phyloP scores from a whole-genome alignment of 2,329 filamentous ascomycete species.

The Cladosporium cucumerinum region DNA sequence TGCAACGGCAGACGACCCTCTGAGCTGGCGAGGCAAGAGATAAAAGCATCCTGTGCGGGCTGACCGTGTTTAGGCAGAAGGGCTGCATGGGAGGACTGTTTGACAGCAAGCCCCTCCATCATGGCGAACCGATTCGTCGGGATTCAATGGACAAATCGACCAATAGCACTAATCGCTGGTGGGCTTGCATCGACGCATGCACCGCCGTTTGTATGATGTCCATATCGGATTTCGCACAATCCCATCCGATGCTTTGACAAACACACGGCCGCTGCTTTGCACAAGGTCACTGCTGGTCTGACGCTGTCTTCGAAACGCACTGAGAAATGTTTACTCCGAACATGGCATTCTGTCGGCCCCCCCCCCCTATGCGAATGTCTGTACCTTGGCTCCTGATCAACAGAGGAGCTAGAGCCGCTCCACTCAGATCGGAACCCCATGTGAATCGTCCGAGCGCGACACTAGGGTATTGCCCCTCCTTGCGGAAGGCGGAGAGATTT shows the following conservation, averaged over 20 bases:
- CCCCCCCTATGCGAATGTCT: neutral
- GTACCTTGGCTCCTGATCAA: slow-evolving; percentile 12
- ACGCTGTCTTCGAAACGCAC: neutral
- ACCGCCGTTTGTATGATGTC: slow-evolving; percentile 7
- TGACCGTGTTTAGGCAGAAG: neutral
- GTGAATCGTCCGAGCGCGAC: slow-evolving; percentile 13
- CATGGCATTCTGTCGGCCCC: slow-evolving; percentile 5
- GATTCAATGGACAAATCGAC: neutral
- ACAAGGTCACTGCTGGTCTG: slow-evolving; percentile 5
- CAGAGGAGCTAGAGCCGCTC: neutral
- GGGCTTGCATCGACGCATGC: slow-evolving; percentile 9
- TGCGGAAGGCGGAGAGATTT: neutral
- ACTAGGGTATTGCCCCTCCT: slow-evolving; percentile 14
- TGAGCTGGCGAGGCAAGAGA: neutral
- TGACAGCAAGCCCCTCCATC: slow-evolving; percentile 10
- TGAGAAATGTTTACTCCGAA: neutral
- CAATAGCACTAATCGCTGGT: slow-evolving; percentile 12
- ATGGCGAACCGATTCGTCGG: slow-evolving; percentile 11
- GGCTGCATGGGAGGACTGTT: slow-evolving; percentile 14
- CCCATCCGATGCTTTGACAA: slow-evolving; percentile 5
- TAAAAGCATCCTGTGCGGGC: neutral
- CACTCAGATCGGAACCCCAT: slow-evolving; percentile 10
- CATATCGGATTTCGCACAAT: neutral
- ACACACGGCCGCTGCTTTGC: neutral
- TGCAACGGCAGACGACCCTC: slow-evolving; percentile 7